Conservation (phyloP, 148 eudicot genomes). For the Hydrangea macrophylla region DNA sequence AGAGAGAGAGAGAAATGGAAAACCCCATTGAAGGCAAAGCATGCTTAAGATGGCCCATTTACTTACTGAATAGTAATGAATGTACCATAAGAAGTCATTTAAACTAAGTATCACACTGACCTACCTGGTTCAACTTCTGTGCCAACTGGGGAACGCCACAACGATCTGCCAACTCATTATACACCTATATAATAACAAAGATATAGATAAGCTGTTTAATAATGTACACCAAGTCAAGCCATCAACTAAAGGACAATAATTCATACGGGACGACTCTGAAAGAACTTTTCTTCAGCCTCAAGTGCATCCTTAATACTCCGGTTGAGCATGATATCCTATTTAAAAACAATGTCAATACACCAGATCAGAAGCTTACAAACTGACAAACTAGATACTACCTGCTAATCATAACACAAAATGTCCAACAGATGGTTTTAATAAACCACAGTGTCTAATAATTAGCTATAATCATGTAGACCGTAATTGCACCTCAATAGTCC, state of each 20-base stretch:
- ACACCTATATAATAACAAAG: constrained; percentile 50
- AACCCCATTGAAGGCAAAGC: neutral
- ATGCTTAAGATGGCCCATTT: neutral
- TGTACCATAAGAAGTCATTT: constrained; percentile 14
- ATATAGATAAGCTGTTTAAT: neutral
- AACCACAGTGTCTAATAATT: neutral
- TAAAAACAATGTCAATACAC: constrained; percentile 9
- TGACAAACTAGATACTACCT: neutral
- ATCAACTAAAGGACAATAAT: neutral
- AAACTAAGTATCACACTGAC: constrained; percentile 1
- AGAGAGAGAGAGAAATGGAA: no score
- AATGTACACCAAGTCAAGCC: neutral
- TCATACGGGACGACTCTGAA: constrained; percentile 84
- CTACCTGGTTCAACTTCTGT: constrained; percentile 94
- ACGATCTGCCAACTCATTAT: constrained; percentile 87
- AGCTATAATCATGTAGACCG: neutral
- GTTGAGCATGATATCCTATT: constrained; percentile 75
- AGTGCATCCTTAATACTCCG: constrained; percentile 92
- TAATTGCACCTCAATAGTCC: neutral
- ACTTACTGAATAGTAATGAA: neutral
- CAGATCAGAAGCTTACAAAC: constrained; percentile 11
- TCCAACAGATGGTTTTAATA: neutral
- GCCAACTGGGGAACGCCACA: constrained; percentile 95
- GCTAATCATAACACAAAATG: neutral
- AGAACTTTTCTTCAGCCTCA: constrained; percentile 93